Evolutionary conservation across 164 flowering plant genomes (phyloP).

Genomic region (Kingdonia uniflora): DNA sequence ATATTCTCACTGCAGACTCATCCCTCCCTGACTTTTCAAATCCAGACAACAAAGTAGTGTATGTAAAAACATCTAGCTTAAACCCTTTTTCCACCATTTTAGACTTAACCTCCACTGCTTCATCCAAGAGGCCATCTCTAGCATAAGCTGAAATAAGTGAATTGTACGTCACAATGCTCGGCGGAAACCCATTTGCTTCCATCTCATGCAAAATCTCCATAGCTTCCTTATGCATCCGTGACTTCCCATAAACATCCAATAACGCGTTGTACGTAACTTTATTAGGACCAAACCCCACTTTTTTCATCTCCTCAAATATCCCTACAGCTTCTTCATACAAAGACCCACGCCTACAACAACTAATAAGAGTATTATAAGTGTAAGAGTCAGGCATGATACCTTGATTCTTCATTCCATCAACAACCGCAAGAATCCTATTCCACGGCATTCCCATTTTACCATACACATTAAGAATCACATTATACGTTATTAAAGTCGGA

Average conservation of each 20-base stretch:
- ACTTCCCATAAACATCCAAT: constrained; percentile 89
- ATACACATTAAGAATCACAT: constrained; percentile 74
- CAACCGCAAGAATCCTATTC: constrained; percentile 43
- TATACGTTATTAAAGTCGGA: constrained; percentile 83
- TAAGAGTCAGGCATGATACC: constrained; percentile 72
- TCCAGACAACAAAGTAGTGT: constrained; percentile 82
- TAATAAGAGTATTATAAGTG: constrained; percentile 81
- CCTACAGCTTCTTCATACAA: constrained; percentile 68
- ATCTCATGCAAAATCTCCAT: constrained; percentile 65
- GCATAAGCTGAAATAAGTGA: constrained; percentile 79
- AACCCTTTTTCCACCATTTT: constrained; percentile 65
- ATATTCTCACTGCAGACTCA: constrained; percentile 58
- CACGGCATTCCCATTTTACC: constrained; percentile 97
- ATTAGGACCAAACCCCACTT: constrained; percentile 58
- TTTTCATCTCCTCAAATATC: constrained; percentile 74
- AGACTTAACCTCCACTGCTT: constrained; percentile 58
- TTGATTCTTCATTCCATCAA: constrained; percentile 58
- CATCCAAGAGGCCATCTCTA: constrained; percentile 70
- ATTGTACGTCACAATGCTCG: constrained; percentile 76
- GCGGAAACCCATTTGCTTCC: constrained; percentile 60
- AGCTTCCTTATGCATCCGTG: constrained; percentile 66
- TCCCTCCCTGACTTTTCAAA: constrained; percentile 89
- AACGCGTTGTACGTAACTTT: constrained; percentile 88
- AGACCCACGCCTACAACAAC: constrained; percentile 73
- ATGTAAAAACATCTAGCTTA: constrained; percentile 80